Evolutionary conservation across 2,329 filamentous ascomycete genomes (phyloP).

Genomic region (Aspergillus uvarum): DNA sequence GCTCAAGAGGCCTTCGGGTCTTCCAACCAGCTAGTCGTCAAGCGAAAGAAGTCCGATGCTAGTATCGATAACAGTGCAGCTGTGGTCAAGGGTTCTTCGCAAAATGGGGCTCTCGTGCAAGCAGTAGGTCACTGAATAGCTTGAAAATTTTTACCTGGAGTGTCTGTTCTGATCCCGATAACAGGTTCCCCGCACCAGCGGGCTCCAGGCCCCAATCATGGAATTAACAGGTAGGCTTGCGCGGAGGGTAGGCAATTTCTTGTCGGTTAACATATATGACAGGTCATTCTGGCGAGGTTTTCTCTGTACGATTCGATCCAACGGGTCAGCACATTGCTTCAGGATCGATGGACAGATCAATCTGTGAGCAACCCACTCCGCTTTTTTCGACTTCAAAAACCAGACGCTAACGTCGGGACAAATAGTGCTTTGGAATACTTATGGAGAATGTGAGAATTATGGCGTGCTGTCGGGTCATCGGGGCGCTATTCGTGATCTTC

Average conservation of each 20-base stretch:
- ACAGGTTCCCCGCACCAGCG: constrained; percentile 76
- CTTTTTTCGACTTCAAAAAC: not conserved
- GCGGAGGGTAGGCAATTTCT: not conserved
- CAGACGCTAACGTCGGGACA: not conserved
- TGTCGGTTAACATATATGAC: constrained; percentile 7
- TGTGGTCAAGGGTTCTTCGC: constrained; percentile 55
- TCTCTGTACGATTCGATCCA: constrained; percentile 85
- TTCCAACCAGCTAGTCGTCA: constrained; percentile 74
- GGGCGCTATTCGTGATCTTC: constrained; percentile 84
- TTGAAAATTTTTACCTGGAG: not conserved
- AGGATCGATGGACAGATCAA: constrained; percentile 89
- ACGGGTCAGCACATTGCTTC: constrained; percentile 88
- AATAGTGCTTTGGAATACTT: constrained; percentile 87
- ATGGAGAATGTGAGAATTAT: constrained; percentile 92
- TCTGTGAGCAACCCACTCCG: constrained; percentile 58
- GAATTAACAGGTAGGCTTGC: constrained; percentile 68
- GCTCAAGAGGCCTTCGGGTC: constrained; percentile 80
- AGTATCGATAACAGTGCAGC: constrained; percentile 57
- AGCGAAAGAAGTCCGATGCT: constrained; percentile 75
- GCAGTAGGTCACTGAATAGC: constrained; percentile 52
- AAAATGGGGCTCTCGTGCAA: constrained; percentile 65
- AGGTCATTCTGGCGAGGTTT: constrained; percentile 78
- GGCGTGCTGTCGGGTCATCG: constrained; percentile 85
- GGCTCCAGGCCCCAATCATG: constrained; percentile 88
- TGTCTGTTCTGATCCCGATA: constrained; percentile 17